These are phyloP conservation scores for Solanum sitiens DNA, from an alignment of 257 asterid species.

Conservation along the genomic window DNA sequence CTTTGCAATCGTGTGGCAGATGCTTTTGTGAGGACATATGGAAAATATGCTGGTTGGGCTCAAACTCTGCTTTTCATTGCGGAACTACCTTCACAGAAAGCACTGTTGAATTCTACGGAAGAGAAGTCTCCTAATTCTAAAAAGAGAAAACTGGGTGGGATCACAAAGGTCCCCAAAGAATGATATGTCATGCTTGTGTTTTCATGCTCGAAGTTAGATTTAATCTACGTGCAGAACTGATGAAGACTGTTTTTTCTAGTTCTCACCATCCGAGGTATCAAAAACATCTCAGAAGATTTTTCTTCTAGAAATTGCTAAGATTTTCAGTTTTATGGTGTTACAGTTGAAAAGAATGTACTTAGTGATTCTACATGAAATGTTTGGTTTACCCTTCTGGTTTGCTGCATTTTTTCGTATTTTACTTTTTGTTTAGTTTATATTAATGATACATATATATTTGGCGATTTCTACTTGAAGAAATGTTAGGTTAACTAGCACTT, in stretches of 20 bases:
- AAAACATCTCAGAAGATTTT: background rate
- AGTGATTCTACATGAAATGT: background rate
- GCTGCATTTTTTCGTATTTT: background rate
- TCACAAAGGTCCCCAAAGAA: background rate
- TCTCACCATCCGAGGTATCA: background rate
- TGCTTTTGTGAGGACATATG: slow-evolving; percentile 82
- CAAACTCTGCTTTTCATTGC: slow-evolving; percentile 93
- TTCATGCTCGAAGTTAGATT: background rate
- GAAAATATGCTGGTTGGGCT: slow-evolving; percentile 99
- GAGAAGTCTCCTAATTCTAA: slow-evolving; percentile 18
- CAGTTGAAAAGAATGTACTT: background rate
- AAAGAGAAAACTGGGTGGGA: slow-evolving; percentile 2
- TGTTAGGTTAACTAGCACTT: background rate
- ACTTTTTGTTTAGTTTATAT: background rate
- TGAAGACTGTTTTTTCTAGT: background rate
- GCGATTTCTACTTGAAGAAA: background rate
- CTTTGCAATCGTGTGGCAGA: slow-evolving; percentile 53
- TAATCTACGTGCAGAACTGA: background rate
- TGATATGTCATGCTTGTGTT: background rate
- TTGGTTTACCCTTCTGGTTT: background rate
- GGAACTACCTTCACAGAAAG: slow-evolving; percentile 89
- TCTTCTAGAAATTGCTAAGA: background rate
- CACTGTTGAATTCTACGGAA: slow-evolving; percentile 25
- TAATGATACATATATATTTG: background rate
- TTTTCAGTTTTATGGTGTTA: background rate